These are phyloP conservation scores for Rhizophagus clarus DNA, from an alignment of 192 early-diverging fungal genomes.

Conservation along the genomic window DNA sequence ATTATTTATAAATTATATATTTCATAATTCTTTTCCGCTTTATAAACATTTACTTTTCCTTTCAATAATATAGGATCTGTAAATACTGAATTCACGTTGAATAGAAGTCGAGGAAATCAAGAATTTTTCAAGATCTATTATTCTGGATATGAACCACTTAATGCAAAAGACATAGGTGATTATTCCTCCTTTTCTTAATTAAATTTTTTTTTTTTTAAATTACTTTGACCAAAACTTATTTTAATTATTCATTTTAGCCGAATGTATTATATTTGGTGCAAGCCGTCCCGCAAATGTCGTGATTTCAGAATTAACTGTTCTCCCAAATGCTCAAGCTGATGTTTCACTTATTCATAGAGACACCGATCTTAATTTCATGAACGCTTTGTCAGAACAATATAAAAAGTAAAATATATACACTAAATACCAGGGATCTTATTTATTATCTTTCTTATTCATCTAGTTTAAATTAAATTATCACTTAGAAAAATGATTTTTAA, in stretches of 20 bases:
- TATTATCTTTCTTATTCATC: not conserved
- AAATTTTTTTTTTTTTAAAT: not conserved
- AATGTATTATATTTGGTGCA: constrained; percentile 80
- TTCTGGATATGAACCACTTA: constrained; percentile 23
- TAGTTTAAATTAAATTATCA: too few species aligned
- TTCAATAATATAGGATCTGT: constrained; percentile 6
- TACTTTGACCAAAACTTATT: too few species aligned
- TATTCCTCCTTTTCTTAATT: not conserved
- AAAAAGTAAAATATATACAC: not conserved
- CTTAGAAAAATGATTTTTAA: too few species aligned
- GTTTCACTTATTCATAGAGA: not conserved
- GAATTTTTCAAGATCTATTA: constrained; percentile 20
- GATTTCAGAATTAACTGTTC: constrained; percentile 63
- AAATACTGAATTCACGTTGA: constrained; percentile 4
- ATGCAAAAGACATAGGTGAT: constrained; percentile 24
- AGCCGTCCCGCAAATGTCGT: constrained; percentile 72
- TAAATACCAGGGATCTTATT: not conserved
- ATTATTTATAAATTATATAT: not conserved
- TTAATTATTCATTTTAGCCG: constrained; percentile 40
- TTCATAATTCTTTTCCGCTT: not conserved
- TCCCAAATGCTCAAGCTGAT: constrained; percentile 41
- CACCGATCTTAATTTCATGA: not conserved
- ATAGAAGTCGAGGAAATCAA: not conserved
- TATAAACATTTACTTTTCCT: not conserved
- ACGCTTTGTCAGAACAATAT: not conserved